Conservation (phyloP, 1,139 yeast species). For the Blastobotrys capitulatus region DNA sequence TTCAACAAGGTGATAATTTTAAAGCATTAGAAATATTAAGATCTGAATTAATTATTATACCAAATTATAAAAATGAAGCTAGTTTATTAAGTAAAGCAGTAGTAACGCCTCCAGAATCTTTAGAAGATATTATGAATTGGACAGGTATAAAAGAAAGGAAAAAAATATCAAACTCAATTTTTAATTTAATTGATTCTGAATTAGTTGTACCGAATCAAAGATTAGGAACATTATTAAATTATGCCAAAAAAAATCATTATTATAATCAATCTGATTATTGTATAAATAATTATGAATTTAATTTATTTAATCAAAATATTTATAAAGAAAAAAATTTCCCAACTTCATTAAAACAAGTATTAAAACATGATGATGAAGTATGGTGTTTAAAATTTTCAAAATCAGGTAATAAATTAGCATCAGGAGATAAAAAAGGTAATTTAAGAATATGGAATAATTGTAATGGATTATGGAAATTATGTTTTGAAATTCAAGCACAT, state of each 20-base stretch:
- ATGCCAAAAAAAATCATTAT: conserved; percentile 34
- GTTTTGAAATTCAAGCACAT: conserved; percentile 11
- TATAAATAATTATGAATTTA: conserved; percentile 11
- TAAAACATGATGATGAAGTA: conserved; percentile 61
- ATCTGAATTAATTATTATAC: conserved; percentile 28
- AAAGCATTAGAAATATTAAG: conserved; percentile 44
- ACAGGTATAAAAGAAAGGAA: conserved; percentile 31
- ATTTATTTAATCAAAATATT: conserved; percentile 10
- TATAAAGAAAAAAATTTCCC: conserved; percentile 41
- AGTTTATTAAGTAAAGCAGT: neutral
- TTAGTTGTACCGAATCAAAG: conserved; percentile 51
- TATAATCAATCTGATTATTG: conserved; percentile 43
- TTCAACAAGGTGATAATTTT: conserved; percentile 19
- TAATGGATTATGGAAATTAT: conserved; percentile 42
- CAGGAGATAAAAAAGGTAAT: conserved; percentile 67
- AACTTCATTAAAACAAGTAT: conserved; percentile 31
- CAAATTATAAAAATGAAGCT: neutral
- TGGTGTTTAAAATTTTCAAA: conserved; percentile 82
- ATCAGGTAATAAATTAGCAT: conserved; percentile 65
- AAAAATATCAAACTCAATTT: conserved; percentile 40
- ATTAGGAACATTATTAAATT: conserved; percentile 44
- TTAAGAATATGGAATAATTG: conserved; percentile 57
- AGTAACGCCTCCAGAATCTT: neutral
- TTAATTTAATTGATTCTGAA: conserved; percentile 45
- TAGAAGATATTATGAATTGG: neutral